Evolutionary conservation across 257 asterid species (phyloP), one percentile per base, ranked within the genome.

Genomic region (Phtheirospermum japonicum): DNA sequence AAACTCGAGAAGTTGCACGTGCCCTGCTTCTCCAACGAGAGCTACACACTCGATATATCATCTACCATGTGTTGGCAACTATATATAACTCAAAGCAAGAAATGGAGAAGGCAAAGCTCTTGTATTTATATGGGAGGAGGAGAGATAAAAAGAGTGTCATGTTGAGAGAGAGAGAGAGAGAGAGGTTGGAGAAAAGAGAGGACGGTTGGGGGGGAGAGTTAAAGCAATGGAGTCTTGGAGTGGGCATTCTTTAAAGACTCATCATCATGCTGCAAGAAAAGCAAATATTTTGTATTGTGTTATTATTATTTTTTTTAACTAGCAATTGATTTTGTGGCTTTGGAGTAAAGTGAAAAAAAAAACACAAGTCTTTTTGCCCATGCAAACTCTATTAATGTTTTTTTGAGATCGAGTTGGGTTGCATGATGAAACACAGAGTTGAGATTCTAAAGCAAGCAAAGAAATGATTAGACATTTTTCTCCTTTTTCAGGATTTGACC

Each of bases 21-120:
- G 96, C 92, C 79, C 95, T 77, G 80, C 89, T 88, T 83, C 96
- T 87, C 96, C 96, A 87, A 64, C 96, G 14, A 46, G 94, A 63
- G 83, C 55, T 69, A 59, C 83, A 30, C 85, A 48, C 75, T 16
- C 72, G 69, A 14, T 14, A 7, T n/a, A 48, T 19, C 48, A 33
- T 33, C 9, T 7, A 7, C 4, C 8, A 40, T 40, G 48, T n/a
- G n/a, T n/a, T n/a, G n/a, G n/a, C n/a, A n/a, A n/a, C n/a, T n/a
- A n/a, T 9, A 36, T 6, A 36, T 6, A 36, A 36, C 11, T 9
- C 42, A 2, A 36, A 36, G 42, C 42, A 36, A 36, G 42, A 6
- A 36, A 36, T 23, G 28, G 42, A 36, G 18, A 48, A 48, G 16
- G 28, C 54, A 48, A 18, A 16, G 20, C 7, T 17, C 5, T 6